Percentiles rank a stretch among this genome's conserved stretches.
These are phyloP conservation scores for Ramaria rubella DNA, from an alignment of 768 basidiomycete species.

Conservation along the genomic window DNA sequence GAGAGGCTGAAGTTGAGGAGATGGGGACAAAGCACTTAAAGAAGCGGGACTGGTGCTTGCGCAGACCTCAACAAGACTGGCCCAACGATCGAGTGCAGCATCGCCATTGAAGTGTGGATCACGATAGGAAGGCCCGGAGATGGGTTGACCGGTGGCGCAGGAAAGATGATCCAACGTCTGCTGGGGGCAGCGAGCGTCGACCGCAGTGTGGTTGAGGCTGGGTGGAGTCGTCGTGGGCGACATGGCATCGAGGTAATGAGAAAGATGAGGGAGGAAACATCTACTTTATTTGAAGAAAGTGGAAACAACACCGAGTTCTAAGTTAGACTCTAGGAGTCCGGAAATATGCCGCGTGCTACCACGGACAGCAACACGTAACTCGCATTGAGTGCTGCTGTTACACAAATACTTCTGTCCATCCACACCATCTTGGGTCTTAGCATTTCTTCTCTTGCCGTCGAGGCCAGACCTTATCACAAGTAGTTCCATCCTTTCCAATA, in stretches of 20 bases:
- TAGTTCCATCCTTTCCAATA: neutral
- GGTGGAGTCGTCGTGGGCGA: neutral
- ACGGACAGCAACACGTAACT: neutral
- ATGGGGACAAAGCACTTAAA: neutral
- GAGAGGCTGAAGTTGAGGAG: neutral
- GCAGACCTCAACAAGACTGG: neutral
- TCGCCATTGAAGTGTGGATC: neutral
- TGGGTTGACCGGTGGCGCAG: neutral
- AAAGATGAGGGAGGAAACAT: neutral
- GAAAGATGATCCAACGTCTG: neutral
- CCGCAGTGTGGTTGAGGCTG: neutral
- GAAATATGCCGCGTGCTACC: too few relatives aligned
- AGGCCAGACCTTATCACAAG: neutral
- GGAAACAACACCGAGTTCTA: neutral
- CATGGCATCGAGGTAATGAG: neutral
- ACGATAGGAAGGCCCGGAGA: neutral
- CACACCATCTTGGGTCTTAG: neutral
- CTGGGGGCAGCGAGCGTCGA: neutral
- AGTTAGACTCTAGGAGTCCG: too few relatives aligned
- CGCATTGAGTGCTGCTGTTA: neutral
- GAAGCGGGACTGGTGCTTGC: neutral
- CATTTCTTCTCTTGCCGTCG: neutral
- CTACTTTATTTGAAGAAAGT: neutral
- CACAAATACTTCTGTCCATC: too few relatives aligned
- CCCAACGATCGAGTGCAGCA: neutral